Evolutionary conservation across 768 basidiomycete genomes (phyloP), one percentile per base, ranked within the genome.

Genomic region (Sporobolomyces phaffii): DNA sequence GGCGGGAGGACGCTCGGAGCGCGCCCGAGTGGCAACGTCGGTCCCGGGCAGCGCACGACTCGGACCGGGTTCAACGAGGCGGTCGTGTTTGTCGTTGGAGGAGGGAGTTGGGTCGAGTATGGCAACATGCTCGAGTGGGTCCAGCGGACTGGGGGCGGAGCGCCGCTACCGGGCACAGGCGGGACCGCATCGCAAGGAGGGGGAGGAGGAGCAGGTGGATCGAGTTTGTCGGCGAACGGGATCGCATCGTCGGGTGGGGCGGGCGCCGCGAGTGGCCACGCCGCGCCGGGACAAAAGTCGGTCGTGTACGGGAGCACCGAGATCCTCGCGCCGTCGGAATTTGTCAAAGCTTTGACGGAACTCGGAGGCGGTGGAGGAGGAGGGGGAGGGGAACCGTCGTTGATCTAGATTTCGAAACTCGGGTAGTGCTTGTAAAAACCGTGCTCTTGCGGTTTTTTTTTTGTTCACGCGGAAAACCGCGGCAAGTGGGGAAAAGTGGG

Each of bases 221-320:
- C 51, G 44, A 28, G 28, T n/a, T 28, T 26, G 33, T n/a, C n/a
- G 43, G 53, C 18, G 31, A 49, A 41, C 40, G 44, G 43, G 48
- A 33, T 28, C 20, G n/a, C 43, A 38, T 57, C 64, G 40, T 34
- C 40, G n/a, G 34, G 38, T 44, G n/a, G 17, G 38, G 22, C n/a
- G 28, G n/a, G n/a, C n/a, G n/a, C n/a, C n/a, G n/a, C n/a, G n/a
- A n/a, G n/a, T n/a, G n/a, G n/a, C n/a, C n/a, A n/a, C n/a, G n/a
- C n/a, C n/a, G 29, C 31, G 33, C 7, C 6, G 10, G 28, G 36
- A 11, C 56, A 89, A 18, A 90, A 91, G 78, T 81, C 84, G 68
- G 85, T 98, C 49, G 88, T 90, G 40, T 99, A 99, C 77, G 96
- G 96, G 22, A 90, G 90, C 24, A 98, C 94, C 22, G 96, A 98